Base-by-base conservation (phyloP, 345 rosid species). In the Laguncularia racemosa region DNA sequence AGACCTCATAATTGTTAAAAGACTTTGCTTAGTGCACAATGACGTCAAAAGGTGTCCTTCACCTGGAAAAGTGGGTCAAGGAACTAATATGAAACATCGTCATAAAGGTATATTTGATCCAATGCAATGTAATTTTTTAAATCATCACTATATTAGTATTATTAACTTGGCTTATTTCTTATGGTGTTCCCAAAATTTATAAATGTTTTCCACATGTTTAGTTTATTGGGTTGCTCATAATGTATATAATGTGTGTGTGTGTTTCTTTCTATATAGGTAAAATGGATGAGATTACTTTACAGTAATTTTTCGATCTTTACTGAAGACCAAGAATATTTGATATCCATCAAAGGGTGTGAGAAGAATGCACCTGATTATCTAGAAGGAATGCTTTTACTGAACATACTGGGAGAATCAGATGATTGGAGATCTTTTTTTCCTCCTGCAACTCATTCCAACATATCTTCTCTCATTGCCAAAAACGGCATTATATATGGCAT, bases 381-480 rank as follows among this genome's bases (percentile, higher is more conserved):
- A n/a, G 69, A 65, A 47, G 69, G 70, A 21, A n/a, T 13, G 26
- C 50, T 59, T 13, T n/a, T 59, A 17, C 33, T 59, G 64, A 49
- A 40, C 59, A 43, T 21, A 16, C 40, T 33, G 7, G 40, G 40
- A 33, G 58, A 46, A 38, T 20, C 50, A 3, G 19, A 53, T 16
- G 21, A 13, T 14, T 66, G 64, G 64, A 57, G 46, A n/a, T 52
- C 63, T 44, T 65, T 48, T 0, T 57, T 47, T 16, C 53, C 28
- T 18, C 54, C 58, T 13, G 28, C 58, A 1, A 38, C 33, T 13
- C 53, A 6, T 20, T 16, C 20, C 5, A 47, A 15, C 10, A 13
- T 66, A 12, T 16, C 28, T 16, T 59, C 70, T 17, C 57, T 59
- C 14, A 11, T 66, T 14, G 48, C 53, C 10, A 7, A 59, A 48